Percentiles rank a stretch among this genome's conserved stretches.
These are phyloP conservation scores for Teratosphaeria destructans DNA, from an alignment of 2,329 filamentous ascomycete genomes.

Conservation along the genomic window DNA sequence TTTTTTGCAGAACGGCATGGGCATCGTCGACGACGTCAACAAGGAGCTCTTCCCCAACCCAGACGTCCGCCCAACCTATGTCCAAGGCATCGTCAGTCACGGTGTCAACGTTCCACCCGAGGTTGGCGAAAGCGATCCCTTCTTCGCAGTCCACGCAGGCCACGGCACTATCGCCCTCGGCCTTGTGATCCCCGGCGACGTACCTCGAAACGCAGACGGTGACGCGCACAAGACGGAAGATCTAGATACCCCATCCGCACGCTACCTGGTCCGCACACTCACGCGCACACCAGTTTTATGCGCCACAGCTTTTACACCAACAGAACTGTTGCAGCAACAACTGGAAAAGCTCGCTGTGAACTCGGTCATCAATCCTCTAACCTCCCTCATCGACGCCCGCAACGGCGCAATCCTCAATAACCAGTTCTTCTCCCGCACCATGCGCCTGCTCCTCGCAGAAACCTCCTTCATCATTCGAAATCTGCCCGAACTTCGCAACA, in stretches of 20 bases:
- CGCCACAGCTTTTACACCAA: conserved; percentile 47
- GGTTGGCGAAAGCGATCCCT: conserved; percentile 29
- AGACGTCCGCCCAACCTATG: conserved; percentile 58
- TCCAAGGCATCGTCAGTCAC: conserved; percentile 58
- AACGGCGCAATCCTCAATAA: conserved; percentile 65
- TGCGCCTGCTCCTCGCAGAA: conserved; percentile 64
- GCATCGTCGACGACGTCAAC: conserved; percentile 70
- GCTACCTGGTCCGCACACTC: conserved; percentile 56
- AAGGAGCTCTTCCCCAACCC: conserved; percentile 58
- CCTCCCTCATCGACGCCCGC: conserved; percentile 63
- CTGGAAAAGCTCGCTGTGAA: conserved; percentile 69
- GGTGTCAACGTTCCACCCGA: conserved; percentile 37
- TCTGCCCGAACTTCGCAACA: conserved; percentile 61
- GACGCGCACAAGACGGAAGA: conserved; percentile 4
- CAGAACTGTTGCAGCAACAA: conserved; percentile 60
- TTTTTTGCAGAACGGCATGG: conserved; percentile 73
- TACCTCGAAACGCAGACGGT: conserved; percentile 12
- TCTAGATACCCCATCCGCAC: conserved; percentile 33
- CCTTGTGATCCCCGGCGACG: conserved; percentile 31
- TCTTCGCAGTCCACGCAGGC: conserved; percentile 47
- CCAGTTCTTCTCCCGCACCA: conserved; percentile 51
- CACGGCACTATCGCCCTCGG: conserved; percentile 50
- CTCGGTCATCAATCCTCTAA: conserved; percentile 69
- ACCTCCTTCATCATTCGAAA: conserved; percentile 59
- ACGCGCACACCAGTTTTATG: conserved; percentile 52